phyloP scores from a whole-genome alignment of 371 early-diverging fungal species.

The Actinomortierella wolfii region DNA sequence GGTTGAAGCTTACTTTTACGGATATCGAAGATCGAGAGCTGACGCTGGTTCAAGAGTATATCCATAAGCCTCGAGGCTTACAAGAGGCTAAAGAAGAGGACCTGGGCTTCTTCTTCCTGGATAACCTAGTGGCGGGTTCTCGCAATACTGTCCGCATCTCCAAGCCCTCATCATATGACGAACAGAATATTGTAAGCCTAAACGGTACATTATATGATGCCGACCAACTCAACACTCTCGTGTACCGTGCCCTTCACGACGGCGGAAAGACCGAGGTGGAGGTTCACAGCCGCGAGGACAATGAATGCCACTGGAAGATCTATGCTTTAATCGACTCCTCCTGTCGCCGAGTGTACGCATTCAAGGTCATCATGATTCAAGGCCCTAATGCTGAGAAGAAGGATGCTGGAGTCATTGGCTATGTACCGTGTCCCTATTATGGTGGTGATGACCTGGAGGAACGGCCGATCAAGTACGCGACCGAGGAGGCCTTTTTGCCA shows the following conservation, averaged over 20 bases:
- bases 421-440: slow-evolving; percentile 23
- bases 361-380: slow-evolving; percentile 20
- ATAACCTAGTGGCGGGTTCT: slow-evolving; percentile 22
- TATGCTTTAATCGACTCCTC: slow-evolving; percentile 40
- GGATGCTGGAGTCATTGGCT: slow-evolving; percentile 22
- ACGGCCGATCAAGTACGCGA: slow-evolving; percentile 29
- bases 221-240: slow-evolving; percentile 33
- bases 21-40: slow-evolving; percentile 47
- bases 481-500: slow-evolving; percentile 27
- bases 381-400: slow-evolving; percentile 9
- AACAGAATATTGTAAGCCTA: slow-evolving; percentile 13
- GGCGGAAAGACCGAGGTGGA: slow-evolving; percentile 27
- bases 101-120: slow-evolving; percentile 39
- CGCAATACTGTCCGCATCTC: slow-evolving; percentile 15
- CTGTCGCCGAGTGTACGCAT: slow-evolving; percentile 38
- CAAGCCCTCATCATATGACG: background rate
- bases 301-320: slow-evolving; percentile 14
- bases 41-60: slow-evolving; percentile 41
- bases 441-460: slow-evolving; percentile 12
- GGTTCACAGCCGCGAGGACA: slow-evolving; percentile 15
- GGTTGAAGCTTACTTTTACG: slow-evolving; percentile 41
- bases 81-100: slow-evolving; percentile 32
- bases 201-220: slow-evolving; percentile 8
- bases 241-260: slow-evolving; percentile 27
- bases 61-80: slow-evolving; percentile 28